Evolutionary conservation across 192 early-diverging fungal genomes (phyloP), one percentile per base, ranked within the genome.

Genomic region (Coemansia sp.): DNA sequence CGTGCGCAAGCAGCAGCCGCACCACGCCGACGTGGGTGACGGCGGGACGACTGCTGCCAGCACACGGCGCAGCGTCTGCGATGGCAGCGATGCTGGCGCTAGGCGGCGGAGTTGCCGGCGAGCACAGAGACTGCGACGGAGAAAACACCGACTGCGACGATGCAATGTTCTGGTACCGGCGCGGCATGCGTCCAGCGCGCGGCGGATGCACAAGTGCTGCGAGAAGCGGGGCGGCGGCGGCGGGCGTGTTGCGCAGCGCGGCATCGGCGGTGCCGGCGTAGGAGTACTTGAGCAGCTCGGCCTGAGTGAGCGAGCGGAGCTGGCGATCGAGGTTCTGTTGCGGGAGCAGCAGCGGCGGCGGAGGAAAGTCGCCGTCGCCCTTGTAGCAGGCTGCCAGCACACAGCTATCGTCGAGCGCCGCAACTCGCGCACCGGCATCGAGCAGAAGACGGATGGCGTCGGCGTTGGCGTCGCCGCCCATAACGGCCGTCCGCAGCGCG

Each of bases 351-450:
- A 52, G 69, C 36, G 55, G 55, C 12, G 75, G 75, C 32, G 41
- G 57, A 46, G 68, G 65, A 15, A 59, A 40, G 21, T 39, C 18
- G 42, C 81, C 81, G 45, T 83, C 81, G 65, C 81, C 81, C 37
- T 66, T 65, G 59, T 78, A 83, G 55, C 63, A 62, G 9, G 81
- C 81, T 2, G 81, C 69, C 41, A 83, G 51, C 16, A 83, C 40
- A 42, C 76, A 72, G 70, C 73, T 78, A 41, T 83, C 56, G 67
- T 69, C 62, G 43, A 75, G 54, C 11, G 70, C 76, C 11, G 48
- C 65, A 18, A 43, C 63, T n/a, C 54, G 42, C 13, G 81, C 81
- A 22, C 81, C 81, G 6, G 32, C 45, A 0, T 62, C 70, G 0
- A 83, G 49, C 66, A 83, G 69, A 8, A 46, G n/a, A 5, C 36